Evolutionary conservation across 352 stramenopile genomes (phyloP).

Genomic region (Pythium phragmiticola): DNA sequence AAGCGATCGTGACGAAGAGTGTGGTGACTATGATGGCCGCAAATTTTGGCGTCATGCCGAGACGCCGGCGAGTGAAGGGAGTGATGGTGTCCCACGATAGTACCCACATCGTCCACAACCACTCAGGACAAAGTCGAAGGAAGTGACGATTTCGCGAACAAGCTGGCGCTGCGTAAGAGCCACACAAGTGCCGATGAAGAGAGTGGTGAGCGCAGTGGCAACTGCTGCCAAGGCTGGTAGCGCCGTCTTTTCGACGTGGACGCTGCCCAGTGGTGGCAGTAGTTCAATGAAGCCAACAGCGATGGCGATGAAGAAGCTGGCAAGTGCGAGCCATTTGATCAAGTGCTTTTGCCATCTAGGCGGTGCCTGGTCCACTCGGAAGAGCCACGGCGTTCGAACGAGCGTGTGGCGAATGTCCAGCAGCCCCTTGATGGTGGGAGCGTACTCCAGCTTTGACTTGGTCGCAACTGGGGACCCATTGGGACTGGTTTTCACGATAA

Average conservation of each 20-base stretch:
- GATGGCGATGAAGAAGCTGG: not conserved
- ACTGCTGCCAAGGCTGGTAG: not conserved
- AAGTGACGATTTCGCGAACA: constrained; percentile 29
- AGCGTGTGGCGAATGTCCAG: not conserved
- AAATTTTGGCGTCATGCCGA: not conserved
- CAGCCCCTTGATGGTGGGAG: too few species aligned
- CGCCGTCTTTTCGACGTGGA: too few species aligned
- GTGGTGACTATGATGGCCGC: too few species aligned
- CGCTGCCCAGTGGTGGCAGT: too few species aligned
- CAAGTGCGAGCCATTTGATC: not conserved
- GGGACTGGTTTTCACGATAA: not conserved
- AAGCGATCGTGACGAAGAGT: too few species aligned
- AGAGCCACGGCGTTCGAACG: not conserved
- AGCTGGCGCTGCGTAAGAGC: constrained; percentile 26
- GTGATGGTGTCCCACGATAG: constrained; percentile 6
- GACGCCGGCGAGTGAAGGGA: not conserved
- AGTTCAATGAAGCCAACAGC: not conserved
- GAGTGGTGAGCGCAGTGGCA: not conserved
- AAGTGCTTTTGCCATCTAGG: too few species aligned
- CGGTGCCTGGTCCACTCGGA: not conserved
- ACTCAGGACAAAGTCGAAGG: constrained; percentile 41
- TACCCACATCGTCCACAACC: constrained; percentile 8
- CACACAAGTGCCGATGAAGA: not conserved
- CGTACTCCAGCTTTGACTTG: not conserved
- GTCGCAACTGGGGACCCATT: not conserved